Evolutionary conservation across 768 basidiomycete genomes (phyloP).

Genomic region (Amanita inopinata): DNA sequence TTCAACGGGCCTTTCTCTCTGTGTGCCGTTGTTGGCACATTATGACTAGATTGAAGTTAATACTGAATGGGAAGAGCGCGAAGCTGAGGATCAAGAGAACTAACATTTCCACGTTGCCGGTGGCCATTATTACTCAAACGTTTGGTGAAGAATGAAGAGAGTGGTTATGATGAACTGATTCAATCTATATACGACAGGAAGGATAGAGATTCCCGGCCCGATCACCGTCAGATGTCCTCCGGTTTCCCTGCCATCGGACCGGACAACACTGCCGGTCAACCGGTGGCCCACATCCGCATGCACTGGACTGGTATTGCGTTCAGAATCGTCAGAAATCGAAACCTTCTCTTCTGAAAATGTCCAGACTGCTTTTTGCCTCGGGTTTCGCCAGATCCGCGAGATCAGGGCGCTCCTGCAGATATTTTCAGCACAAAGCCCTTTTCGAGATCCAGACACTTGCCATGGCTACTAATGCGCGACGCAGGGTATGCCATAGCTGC

Average conservation of each 20-base stretch:
- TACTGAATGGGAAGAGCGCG: neutral
- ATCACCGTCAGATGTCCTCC: too few relatives aligned
- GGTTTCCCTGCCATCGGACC: too few relatives aligned
- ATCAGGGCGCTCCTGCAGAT: constrained; percentile 62
- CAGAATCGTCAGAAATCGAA: constrained; percentile 66
- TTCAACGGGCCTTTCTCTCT: constrained; percentile 39
- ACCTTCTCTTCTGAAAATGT: constrained; percentile 71
- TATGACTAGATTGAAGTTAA: neutral
- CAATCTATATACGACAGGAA: neutral
- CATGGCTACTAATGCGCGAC: constrained; percentile 74
- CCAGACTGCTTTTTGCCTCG: constrained; percentile 51
- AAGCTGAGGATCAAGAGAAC: constrained; percentile 3
- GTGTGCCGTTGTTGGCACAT: neutral
- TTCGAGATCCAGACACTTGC: constrained; percentile 29
- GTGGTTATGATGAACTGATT: neutral
- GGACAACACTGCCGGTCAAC: too few relatives aligned
- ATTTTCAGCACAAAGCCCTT: constrained; percentile 7
- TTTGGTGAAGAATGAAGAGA: neutral
- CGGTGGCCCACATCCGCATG: constrained; percentile 12
- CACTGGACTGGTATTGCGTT: neutral
- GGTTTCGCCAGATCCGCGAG: constrained; percentile 68
- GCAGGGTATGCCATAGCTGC: constrained; percentile 85
- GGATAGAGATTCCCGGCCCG: too few relatives aligned
- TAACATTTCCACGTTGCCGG: constrained; percentile 13
- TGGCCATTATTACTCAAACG: neutral